Conservation (phyloP, 1,139 yeast genomes). For the Geotrichum cucujoidarum region DNA sequence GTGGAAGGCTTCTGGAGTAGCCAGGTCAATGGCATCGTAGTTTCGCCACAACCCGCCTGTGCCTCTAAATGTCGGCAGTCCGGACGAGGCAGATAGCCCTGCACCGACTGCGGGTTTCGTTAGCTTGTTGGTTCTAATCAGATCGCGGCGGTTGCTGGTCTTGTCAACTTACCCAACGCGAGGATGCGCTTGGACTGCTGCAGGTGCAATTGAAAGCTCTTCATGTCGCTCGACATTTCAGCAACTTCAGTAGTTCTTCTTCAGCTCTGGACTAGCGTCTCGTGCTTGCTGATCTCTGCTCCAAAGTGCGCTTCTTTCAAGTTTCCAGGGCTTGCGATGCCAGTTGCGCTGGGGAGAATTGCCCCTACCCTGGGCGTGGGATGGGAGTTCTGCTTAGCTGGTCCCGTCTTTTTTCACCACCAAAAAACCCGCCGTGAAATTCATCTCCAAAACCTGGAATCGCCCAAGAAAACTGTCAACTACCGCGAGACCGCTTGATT, state of each 20-base stretch:
- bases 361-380: no score
- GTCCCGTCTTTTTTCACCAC: neutral
- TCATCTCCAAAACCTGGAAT: neutral
- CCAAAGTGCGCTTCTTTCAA: no score
- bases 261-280: no score
- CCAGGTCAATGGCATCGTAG: conserved; percentile 74
- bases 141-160: neutral
- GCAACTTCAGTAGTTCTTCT: neutral
- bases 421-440: no score
- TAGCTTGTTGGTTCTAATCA: no score
- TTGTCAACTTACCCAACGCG: conserved; percentile 44
- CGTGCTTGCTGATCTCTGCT: no score
- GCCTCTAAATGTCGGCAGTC: conserved; percentile 70
- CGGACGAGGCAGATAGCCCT: conserved; percentile 74
- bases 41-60: conserved; percentile 73
- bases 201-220: conserved; percentile 56
- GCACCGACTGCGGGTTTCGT: conserved; percentile 66
- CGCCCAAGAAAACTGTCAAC: neutral
- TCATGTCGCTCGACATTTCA: conserved; percentile 26
- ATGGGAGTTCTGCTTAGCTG: neutral
- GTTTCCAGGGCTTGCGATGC: no score
- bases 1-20: conserved; percentile 86
- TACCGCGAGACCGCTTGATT: neutral
- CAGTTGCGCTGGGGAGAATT: no score
- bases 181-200: conserved; percentile 51